Conservation (phyloP, 345 rosid species). For the Firmiana major region DNA sequence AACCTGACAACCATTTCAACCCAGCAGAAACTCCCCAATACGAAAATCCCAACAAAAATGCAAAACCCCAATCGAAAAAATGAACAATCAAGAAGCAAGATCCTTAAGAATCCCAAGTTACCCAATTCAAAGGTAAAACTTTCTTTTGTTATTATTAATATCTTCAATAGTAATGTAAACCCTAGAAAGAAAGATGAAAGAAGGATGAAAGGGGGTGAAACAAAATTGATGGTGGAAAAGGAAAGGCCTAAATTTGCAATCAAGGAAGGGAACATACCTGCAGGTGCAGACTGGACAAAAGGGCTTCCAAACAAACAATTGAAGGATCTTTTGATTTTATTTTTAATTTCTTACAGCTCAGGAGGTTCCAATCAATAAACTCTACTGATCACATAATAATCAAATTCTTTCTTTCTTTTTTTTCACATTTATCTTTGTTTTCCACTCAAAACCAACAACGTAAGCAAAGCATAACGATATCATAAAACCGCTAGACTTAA, state of each 20-base stretch:
- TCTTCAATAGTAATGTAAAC: neutral
- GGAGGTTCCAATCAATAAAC: no score
- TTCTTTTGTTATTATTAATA: neutral
- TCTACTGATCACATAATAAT: no score
- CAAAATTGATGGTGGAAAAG: neutral
- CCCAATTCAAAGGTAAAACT: neutral
- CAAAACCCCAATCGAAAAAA: no score
- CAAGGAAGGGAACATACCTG: neutral
- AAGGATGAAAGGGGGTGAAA: neutral
- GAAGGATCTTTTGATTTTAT: no score
- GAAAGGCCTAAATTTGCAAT: neutral
- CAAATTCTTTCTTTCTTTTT: no score
- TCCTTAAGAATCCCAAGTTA: neutral
- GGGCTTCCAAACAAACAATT: no score
- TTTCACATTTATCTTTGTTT: no score
- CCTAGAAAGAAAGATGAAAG: neutral
- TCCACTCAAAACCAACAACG: no score
- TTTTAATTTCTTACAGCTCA: no score
- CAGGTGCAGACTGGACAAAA: no score
- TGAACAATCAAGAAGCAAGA: neutral
- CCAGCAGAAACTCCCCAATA: neutral
- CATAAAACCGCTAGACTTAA: no score
- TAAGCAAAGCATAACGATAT: no score
- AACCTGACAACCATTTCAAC: neutral
- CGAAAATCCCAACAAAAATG: neutral